Evolutionary conservation across 257 asterid species (phyloP).

Genomic region (Catharanthus roseus): DNA sequence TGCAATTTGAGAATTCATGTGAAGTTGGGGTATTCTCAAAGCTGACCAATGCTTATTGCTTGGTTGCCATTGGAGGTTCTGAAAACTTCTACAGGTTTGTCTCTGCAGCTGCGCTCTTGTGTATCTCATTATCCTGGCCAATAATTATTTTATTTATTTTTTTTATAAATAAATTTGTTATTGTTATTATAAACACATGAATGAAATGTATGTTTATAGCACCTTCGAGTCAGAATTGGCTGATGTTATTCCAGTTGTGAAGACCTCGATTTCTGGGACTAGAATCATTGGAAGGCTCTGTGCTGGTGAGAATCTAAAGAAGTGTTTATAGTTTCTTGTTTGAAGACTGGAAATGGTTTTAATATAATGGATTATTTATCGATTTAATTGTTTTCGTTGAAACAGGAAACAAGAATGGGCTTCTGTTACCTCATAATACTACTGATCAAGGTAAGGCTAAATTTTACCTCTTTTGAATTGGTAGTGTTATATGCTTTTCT

Average conservation of each 20-base stretch:
- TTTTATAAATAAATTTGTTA: not conserved
- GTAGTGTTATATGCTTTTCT: not conserved
- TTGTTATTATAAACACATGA: not conserved
- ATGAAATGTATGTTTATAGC: constrained; percentile 31
- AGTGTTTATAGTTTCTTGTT: not conserved
- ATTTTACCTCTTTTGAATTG: not conserved
- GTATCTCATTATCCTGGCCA: not conserved
- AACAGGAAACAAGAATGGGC: constrained; percentile 88
- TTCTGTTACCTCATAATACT: constrained; percentile 89
- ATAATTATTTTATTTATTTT: no score
- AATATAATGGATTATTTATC: not conserved
- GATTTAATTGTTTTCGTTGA: not conserved
- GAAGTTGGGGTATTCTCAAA: constrained; percentile 91
- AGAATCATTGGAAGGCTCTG: constrained; percentile 87
- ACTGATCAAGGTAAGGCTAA: constrained; percentile 76
- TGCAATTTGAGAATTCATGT: constrained; percentile 80
- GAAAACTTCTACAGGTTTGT: constrained; percentile 83
- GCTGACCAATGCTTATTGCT: constrained; percentile 92
- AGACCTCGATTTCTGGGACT: constrained; percentile 76
- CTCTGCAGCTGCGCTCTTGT: not conserved
- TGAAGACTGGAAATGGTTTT: not conserved
- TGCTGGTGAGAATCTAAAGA: constrained; percentile 47
- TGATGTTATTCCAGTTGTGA: constrained; percentile 76
- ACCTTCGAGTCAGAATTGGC: constrained; percentile 79
- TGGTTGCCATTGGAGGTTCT: constrained; percentile 93